Evolutionary conservation across 1,284 basidiomycete genomes (phyloP).

Genomic region (Apiotrichum akiyoshidainum): DNA sequence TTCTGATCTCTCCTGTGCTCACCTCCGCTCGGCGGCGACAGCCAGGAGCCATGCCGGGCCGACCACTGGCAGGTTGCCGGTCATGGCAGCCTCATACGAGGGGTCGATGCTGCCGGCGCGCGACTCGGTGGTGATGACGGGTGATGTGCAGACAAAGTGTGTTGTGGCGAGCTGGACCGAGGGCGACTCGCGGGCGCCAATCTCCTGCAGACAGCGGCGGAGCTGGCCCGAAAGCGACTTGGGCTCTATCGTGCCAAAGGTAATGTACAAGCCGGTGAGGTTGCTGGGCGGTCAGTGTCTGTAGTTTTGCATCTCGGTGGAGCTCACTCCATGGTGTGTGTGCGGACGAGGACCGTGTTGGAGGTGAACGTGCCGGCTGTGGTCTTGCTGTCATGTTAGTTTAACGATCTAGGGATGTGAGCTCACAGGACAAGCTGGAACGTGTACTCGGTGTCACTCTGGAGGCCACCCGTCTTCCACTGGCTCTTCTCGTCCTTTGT

Average conservation of each 20-base stretch:
- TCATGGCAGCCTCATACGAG: constrained; percentile 77
- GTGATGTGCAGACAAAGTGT: constrained; percentile 90
- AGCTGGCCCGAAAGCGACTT: constrained; percentile 69
- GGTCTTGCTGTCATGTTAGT: constrained; percentile 55
- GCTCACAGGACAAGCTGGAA: constrained; percentile 82
- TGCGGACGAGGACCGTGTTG: constrained; percentile 72
- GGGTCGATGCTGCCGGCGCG: constrained; percentile 32
- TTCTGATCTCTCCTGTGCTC: constrained; percentile 32
- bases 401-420: neutral
- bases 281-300: constrained; percentile 55
- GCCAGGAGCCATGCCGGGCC: constrained; percentile 87
- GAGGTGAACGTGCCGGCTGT: constrained; percentile 84
- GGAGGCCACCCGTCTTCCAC: constrained; percentile 78
- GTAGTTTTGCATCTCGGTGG: neutral
- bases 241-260: constrained; percentile 83
- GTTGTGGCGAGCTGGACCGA: constrained; percentile 95
- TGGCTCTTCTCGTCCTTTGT: constrained; percentile 41
- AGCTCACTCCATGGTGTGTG: constrained; percentile 72
- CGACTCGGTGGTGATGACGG: constrained; percentile 58
- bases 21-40: constrained; percentile 77
- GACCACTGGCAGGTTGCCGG: constrained; percentile 83
- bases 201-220: constrained; percentile 70
- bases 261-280: constrained; percentile 86
- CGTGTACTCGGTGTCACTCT: constrained; percentile 80
- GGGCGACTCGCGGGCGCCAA: constrained; percentile 83